These are phyloP conservation scores for Juncus inflexus DNA, from an alignment of 176 grass and related monocot genomes.

Conservation along the genomic window DNA sequence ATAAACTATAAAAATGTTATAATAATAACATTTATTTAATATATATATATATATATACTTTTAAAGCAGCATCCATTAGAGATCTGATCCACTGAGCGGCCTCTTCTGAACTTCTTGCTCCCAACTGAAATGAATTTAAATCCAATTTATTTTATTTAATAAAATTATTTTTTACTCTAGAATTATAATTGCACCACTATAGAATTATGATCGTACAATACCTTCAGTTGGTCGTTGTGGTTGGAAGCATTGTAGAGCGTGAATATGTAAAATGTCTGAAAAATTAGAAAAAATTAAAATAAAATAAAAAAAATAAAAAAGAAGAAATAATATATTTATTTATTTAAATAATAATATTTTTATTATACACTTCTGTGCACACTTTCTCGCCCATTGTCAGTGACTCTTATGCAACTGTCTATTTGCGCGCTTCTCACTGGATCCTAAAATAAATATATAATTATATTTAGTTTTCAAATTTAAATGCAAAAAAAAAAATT, in stretches of 20 bases:
- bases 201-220: constrained; percentile 20
- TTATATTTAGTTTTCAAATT: constrained; percentile 5
- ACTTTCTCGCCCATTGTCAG: constrained; percentile 86
- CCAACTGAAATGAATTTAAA: constrained; percentile 51
- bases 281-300: constrained; percentile 3
- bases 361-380: constrained; percentile 75
- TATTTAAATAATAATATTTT: background rate
- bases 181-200: background rate
- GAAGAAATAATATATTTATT: constrained; percentile 3
- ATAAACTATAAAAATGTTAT: background rate
- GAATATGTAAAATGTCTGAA: constrained; percentile 89
- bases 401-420: constrained; percentile 72
- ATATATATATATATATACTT: constrained; percentile 35
- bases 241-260: constrained; percentile 84
- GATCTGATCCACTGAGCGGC: constrained; percentile 84
- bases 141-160: background rate
- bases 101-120: constrained; percentile 94
- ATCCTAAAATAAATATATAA: constrained; percentile 44
- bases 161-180: background rate
- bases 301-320: constrained; percentile 12
- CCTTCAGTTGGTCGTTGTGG: constrained; percentile 82
- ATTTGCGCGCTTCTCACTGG: constrained; percentile 83
- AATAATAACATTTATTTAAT: background rate
- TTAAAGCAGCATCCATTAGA: constrained; percentile 75
- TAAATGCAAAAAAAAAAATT: constrained; percentile 11